phyloP scores from a whole-genome alignment of 1,139 yeast species.

The Lodderomyces orthopsilosis region DNA sequence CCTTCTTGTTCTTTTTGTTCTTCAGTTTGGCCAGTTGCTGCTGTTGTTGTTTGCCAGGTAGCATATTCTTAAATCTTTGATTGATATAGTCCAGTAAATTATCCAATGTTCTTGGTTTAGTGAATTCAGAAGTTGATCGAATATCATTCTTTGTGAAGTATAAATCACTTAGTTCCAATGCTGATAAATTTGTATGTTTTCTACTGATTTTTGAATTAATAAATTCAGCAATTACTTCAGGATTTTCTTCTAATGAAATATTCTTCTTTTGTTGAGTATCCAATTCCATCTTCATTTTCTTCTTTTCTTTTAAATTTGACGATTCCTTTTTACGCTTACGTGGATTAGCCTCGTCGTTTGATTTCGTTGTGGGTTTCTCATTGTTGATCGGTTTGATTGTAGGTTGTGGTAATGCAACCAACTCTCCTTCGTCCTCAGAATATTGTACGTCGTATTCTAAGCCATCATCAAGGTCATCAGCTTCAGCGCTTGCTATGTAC shows the following conservation, averaged over 20 bases:
- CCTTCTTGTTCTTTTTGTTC: constrained; percentile 16
- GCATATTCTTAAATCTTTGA: constrained; percentile 42
- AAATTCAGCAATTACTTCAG: constrained; percentile 59
- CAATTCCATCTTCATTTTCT: constrained; percentile 57
- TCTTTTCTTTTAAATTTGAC: constrained; percentile 42
- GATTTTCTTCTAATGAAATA: constrained; percentile 45
- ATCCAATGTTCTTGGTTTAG: constrained; percentile 44
- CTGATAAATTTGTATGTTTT: constrained; percentile 54
- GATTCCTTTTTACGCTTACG: constrained; percentile 11
- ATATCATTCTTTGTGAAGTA: constrained; percentile 49
- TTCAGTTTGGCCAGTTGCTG: constrained; percentile 20
- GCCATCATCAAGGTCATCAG: constrained; percentile 69
- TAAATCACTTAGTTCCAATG: constrained; percentile 60
- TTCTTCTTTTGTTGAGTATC: constrained; percentile 51
- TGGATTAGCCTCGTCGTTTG: constrained; percentile 10
- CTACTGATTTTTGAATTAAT: constrained; percentile 52
- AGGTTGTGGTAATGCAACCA: constrained; percentile 8
- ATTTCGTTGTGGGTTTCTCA: constrained; percentile 13
- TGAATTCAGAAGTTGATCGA: constrained; percentile 50
- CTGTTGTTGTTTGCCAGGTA: constrained; percentile 28
- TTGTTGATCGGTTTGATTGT: constrained; percentile 15
- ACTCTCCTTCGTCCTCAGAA: constrained; percentile 15
- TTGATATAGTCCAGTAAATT: constrained; percentile 46
- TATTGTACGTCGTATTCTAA: constrained; percentile 52
- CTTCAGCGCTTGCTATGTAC: constrained; percentile 8